Base-by-base conservation (phyloP, 2,329 filamentous ascomycete species). In the Alternaria ethzedia region DNA sequence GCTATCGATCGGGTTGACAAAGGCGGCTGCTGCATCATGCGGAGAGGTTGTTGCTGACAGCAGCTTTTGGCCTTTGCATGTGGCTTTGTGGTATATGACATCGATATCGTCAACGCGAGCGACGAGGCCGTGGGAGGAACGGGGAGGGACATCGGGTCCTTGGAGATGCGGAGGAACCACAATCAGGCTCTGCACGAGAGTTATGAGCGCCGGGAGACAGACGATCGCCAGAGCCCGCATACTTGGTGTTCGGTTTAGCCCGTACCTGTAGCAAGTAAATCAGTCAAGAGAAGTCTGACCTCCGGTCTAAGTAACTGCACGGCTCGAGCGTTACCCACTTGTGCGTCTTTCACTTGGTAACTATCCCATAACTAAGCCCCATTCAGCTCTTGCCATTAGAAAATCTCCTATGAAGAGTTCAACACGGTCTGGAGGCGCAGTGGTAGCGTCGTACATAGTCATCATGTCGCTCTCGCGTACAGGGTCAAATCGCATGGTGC, bases 1-100 rank as follows among this genome's bases (percentile, higher is more conserved):
- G 21, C 64, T 65, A 41, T 61, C 57, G 2, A 67, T 54, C 15
- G 67, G 67, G 6, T 50, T 55, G 21, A 67, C 17, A 21, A 62
- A 61, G 8, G 43, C 54, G 13, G 54, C 57, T 17, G 62, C 62
- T 32, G 10, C 5, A 5, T 41, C 26, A 3, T 49, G 56, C 21
- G 47, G 45, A 28, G 12, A 45, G 13, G 57, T 45, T 55, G 61
- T 67, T 17, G 54, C 64, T 6, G 52, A 32, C 4, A 36, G 15
- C 7, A 36, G 8, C 32, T 36, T 36, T 36, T 36, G 32, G 8
- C 32, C 32, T n/a, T 36, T 36, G 32, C 32, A 36, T 36, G 32
- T 36, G 8, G 32, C 32, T 44, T 54, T 57, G n/a, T 52, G 30
- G 21, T 54, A 59, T 15, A 46, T 43, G 5, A 15, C 11, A 2